These are phyloP conservation scores for Penicillium sp. DNA, from an alignment of 2,329 filamentous ascomycete genomes.

Conservation along the genomic window DNA sequence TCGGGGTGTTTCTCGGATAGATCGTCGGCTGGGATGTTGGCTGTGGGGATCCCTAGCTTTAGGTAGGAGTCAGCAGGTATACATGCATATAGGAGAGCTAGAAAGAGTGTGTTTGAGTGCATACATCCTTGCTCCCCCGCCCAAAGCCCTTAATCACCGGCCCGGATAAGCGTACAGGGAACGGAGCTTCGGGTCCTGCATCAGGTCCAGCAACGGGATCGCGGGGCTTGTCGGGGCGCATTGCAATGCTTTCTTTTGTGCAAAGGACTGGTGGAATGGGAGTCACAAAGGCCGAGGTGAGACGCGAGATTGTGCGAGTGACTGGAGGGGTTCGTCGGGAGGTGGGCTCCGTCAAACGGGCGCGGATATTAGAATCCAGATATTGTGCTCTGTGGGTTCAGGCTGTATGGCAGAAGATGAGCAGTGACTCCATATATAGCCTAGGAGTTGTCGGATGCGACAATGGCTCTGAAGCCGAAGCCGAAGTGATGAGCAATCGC, in stretches of 20 bases:
- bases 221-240: constrained; percentile 53
- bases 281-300: neutral
- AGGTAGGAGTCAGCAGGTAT: constrained; percentile 4
- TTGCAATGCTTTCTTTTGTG: constrained; percentile 19
- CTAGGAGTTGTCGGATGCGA: neutral
- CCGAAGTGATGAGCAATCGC: neutral
- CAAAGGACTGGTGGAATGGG: neutral
- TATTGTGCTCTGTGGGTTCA: neutral
- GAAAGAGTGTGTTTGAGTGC: constrained; percentile 7
- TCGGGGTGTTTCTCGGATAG: constrained; percentile 57
- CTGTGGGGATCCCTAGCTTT: constrained; percentile 90
- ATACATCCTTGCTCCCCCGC: constrained; percentile 83
- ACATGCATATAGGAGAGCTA: neutral
- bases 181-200: constrained; percentile 69
- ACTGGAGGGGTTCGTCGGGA: neutral
- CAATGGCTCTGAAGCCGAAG: constrained; percentile 1
- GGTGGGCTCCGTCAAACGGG: neutral
- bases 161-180: constrained; percentile 77
- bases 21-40: constrained; percentile 69
- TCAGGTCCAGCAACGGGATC: constrained; percentile 69
- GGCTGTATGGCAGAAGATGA: neutral
- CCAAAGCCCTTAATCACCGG: constrained; percentile 91
- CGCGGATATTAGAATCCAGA: neutral
- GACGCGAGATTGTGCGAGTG: neutral
- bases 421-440: neutral